Evolutionary conservation across 2,329 filamentous ascomycete genomes (phyloP).

Genomic region (Aspergillus piperis): DNA sequence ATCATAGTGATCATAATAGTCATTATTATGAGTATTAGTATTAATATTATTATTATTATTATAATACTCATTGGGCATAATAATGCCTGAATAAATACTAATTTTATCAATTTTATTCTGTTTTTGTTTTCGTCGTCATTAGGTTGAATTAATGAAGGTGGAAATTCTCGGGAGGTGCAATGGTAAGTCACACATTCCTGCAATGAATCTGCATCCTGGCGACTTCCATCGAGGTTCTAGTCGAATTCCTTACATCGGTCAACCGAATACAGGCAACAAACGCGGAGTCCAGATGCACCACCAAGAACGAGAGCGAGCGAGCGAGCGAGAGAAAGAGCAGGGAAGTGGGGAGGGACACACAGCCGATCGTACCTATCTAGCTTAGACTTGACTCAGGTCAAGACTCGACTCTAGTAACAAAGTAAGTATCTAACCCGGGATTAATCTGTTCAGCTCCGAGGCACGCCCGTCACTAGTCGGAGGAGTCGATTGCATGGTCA

Average conservation of each 20-base stretch:
- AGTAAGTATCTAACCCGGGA: background rate
- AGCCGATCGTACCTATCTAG: constrained; percentile 1
- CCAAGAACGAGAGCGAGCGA: background rate
- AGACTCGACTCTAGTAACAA: too few relatives aligned
- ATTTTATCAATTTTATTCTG: too few relatives aligned
- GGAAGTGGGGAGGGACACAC: constrained; percentile 1
- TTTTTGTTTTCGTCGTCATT: too few relatives aligned
- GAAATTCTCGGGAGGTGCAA: too few relatives aligned
- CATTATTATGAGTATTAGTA: background rate
- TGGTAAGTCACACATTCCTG: too few relatives aligned
- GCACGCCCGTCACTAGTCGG: background rate
- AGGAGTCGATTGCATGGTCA: background rate
- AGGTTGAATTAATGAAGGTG: too few relatives aligned
- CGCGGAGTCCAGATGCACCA: background rate
- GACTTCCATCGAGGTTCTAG: constrained; percentile 15
- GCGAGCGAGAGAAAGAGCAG: background rate
- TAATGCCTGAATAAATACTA: background rate
- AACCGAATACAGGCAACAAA: constrained; percentile 6
- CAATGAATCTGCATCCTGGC: too few relatives aligned
- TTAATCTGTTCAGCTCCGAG: background rate
- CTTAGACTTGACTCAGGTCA: background rate
- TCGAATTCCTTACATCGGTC: constrained; percentile 13
- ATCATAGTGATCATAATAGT: too few relatives aligned
- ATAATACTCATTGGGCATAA: background rate
- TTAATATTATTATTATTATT: background rate